Conservation (phyloP, 2,329 filamentous ascomycete genomes). For the Diaporthe vaccinii region DNA sequence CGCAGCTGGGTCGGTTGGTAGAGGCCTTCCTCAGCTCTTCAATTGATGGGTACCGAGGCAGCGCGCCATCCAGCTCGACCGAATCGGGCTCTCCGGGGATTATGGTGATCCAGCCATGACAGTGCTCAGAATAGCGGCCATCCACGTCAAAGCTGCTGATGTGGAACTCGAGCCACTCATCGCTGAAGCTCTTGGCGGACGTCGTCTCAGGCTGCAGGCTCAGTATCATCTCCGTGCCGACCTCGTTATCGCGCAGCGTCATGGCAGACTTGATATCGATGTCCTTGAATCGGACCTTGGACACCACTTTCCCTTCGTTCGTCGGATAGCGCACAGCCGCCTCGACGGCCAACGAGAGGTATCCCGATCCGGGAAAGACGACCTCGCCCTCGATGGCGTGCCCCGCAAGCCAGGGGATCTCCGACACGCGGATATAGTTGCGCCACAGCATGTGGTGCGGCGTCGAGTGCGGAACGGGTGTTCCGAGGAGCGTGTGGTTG, state of each 20-base stretch:
- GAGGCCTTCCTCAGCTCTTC: conserved; percentile 2
- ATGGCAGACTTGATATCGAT: conserved; percentile 24
- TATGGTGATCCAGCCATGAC: background rate
- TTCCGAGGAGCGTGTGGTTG: conserved; percentile 38
- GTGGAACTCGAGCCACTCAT: conserved; percentile 30
- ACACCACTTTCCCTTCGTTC: background rate
- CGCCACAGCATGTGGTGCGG: conserved; percentile 30
- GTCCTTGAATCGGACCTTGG: background rate
- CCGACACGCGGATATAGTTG: conserved; percentile 42
- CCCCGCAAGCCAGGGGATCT: conserved; percentile 55
- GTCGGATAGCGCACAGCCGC: conserved; percentile 37
- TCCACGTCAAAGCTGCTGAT: conserved; percentile 27
- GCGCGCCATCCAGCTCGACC: background rate
- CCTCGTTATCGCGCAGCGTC: conserved; percentile 45
- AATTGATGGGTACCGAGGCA: background rate
- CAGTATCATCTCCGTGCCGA: conserved; percentile 50
- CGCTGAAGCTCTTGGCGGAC: conserved; percentile 17
- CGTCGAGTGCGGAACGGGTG: background rate
- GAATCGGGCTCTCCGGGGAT: background rate
- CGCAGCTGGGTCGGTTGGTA: conserved; percentile 9
- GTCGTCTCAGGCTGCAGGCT: conserved; percentile 43
- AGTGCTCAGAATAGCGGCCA: conserved; percentile 9
- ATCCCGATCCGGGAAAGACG: conserved; percentile 53
- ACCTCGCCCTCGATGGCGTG: conserved; percentile 50
- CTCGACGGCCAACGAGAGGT: conserved; percentile 44